Evolutionary conservation across 2,329 filamentous ascomycete genomes (phyloP), one percentile per base, ranked within the genome.

Genomic region (Periconia sp.): DNA sequence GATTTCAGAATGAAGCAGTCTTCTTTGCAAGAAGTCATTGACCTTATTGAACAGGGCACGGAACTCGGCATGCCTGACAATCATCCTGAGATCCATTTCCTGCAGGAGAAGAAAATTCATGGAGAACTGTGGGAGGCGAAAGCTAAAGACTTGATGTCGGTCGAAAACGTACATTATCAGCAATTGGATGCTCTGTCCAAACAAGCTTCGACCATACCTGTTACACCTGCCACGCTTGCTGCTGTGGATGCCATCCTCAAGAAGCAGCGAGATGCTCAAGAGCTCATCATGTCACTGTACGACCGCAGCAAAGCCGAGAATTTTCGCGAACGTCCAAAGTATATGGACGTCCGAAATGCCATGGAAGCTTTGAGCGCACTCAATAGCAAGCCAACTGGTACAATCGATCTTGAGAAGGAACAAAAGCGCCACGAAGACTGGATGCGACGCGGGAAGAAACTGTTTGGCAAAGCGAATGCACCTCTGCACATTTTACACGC

Each of bases 381-480:
- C 10, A 96, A 96, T 64, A 96, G 91, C 58, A 97, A 97, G 69
- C 94, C 94, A 0, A 85, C 84, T 41, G 94, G 94, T 2, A 96
- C 93, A 0, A 83, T 95, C 33, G 94, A 99, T 65, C 83, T 99
- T 5, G 94, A 99, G 69, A 92, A 91, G 59, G 92, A 97, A 72
- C 89, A 94, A 60, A 96, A 94, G 70, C 86, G 91, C 8, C 94
- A 97, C 62, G 94, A 99, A 71, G 94, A 99, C 72, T 99, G 94
- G 94, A 99, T 99, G 93, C 85, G 94, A 31, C 91, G 91, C 66
- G 94, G 94, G 47, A 99, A 99, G 77, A 97, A 97, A 72, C 77
- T 99, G 0, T 99, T 99, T 68, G 94, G 94, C 49, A 99, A 99
- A 74, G 94, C 94, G 1, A 99, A 99, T 70, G 94, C 94, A 1